Evolutionary conservation across 2,329 filamentous ascomycete genomes (phyloP).

Genomic region (Cytospora chrysosperma): DNA sequence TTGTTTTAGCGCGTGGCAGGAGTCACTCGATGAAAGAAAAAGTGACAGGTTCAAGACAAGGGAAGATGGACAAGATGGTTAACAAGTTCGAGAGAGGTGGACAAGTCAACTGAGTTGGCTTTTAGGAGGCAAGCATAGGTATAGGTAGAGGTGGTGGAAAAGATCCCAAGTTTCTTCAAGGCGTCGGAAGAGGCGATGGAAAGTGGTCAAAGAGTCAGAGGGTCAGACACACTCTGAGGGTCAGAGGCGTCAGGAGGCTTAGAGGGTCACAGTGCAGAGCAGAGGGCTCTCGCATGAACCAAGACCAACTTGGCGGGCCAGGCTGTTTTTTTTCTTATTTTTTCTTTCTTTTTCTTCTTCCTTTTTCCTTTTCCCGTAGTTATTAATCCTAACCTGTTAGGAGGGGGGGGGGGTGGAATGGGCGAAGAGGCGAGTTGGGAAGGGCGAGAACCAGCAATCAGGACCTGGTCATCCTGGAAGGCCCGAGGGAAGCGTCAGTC

Average conservation of each 20-base stretch:
- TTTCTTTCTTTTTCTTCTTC: too few relatives aligned
- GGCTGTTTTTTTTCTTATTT: not conserved
- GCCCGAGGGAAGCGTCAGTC: not conserved
- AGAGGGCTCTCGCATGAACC: not conserved
- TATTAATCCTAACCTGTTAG: not conserved
- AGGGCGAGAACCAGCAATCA: not conserved
- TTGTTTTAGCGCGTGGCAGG: not conserved
- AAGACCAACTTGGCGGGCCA: not conserved
- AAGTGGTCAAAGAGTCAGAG: not conserved
- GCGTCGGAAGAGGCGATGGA: not conserved
- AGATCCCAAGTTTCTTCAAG: not conserved
- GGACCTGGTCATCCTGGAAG: too few relatives aligned
- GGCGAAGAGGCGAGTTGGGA: not conserved
- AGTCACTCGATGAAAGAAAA: not conserved
- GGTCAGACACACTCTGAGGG: not conserved
- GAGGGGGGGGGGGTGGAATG: not conserved
- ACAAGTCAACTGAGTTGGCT: not conserved
- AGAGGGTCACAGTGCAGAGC: not conserved
- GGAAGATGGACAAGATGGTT: not conserved
- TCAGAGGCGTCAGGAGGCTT: not conserved
- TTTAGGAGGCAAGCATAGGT: too few relatives aligned
- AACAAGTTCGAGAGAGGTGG: too few relatives aligned
- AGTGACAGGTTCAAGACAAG: not conserved
- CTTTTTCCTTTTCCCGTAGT: too few relatives aligned
- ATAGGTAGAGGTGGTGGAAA: too few relatives aligned